These are phyloP conservation scores for Komagataella kurtzmanii DNA, from an alignment of 805 yeast genomes.

Conservation along the genomic window DNA sequence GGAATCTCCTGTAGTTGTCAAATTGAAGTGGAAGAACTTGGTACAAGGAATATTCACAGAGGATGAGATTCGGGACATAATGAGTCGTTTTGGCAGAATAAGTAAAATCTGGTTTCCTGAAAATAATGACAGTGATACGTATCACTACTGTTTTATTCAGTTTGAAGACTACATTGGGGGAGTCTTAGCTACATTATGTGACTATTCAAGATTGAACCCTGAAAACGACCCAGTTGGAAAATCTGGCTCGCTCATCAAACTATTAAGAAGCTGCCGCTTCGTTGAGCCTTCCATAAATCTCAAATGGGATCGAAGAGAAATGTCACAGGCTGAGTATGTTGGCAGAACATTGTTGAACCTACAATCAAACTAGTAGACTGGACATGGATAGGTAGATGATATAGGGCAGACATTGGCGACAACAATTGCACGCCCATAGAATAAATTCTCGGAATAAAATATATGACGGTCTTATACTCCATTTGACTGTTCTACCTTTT, in stretches of 20 bases:
- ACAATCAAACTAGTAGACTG: background rate
- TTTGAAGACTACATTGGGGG: conserved; percentile 17
- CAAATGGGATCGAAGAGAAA: background rate
- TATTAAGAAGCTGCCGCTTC: background rate
- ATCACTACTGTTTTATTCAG: conserved; percentile 24
- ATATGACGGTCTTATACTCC: no score
- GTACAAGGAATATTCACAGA: conserved; percentile 17
- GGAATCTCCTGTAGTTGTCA: conserved; percentile 9
- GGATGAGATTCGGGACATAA: conserved; percentile 21
- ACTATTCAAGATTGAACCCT: conserved; percentile 20
- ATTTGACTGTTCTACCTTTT: background rate
- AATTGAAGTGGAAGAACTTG: conserved; percentile 32
- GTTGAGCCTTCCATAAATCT: background rate
- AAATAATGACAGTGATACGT: conserved; percentile 11
- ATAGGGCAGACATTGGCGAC: background rate
- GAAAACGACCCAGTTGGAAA: background rate
- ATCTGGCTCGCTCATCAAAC: background rate
- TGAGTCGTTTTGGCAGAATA: conserved; percentile 33
- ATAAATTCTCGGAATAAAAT: no score
- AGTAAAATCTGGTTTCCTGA: conserved; percentile 4
- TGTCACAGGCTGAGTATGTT: background rate
- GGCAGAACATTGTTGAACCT: background rate
- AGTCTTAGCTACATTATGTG: conserved; percentile 23
- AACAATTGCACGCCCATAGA: no score
- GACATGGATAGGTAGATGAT: background rate